These are phyloP conservation scores for Solanum stenotomum DNA, from an alignment of 257 asterid species.

Conservation along the genomic window DNA sequence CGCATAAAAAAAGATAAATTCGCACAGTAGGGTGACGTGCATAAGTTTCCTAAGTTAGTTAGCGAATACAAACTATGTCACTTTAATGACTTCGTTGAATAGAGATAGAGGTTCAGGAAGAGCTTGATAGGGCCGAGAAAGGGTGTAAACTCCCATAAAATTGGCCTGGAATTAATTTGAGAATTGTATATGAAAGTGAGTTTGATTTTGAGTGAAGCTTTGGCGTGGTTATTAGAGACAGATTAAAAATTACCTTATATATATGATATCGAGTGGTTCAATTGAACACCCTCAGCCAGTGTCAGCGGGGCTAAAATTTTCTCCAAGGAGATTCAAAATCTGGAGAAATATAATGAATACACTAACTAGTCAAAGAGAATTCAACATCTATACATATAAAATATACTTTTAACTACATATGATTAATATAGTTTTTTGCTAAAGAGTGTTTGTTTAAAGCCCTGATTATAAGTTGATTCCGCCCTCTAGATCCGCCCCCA, in stretches of 20 bases:
- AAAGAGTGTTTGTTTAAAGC: no score
- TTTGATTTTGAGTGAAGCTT: no score
- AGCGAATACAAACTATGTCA: neutral
- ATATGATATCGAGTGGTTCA: neutral
- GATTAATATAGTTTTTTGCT: neutral
- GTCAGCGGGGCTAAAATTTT: neutral
- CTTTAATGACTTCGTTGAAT: neutral
- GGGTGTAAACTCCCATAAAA: neutral
- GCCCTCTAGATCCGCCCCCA: neutral
- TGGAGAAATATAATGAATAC: no score
- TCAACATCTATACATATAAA: neutral
- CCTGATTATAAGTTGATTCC: neutral
- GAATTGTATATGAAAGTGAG: neutral
- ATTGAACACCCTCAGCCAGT: neutral
- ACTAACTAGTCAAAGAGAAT: no score
- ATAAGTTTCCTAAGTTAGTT: neutral
- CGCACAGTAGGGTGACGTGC: neutral
- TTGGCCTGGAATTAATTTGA: neutral
- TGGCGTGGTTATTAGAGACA: neutral
- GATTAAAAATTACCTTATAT: no score
- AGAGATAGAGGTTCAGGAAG: neutral
- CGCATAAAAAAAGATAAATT: no score
- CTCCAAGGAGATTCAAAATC: fast-evolving
- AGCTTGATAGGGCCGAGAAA: neutral
- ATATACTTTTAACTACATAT: neutral